Percentiles rank a stretch among this genome's conserved stretches.
Evolutionary conservation across 345 rosid species (phyloP).

Genomic region (Psidium guajava): DNA sequence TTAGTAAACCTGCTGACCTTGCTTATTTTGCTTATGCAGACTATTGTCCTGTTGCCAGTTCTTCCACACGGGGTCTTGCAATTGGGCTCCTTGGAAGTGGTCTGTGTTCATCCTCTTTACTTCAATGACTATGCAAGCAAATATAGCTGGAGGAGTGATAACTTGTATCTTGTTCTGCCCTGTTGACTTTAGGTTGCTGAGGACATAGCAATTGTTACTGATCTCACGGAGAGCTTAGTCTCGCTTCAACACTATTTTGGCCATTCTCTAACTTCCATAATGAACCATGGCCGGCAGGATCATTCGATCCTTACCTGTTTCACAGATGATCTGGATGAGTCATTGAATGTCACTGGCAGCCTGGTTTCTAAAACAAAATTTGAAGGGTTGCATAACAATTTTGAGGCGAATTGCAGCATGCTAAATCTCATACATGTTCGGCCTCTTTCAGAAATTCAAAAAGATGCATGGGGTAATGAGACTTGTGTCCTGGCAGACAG

Average conservation of each 20-base stretch:
- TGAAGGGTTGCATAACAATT: background rate
- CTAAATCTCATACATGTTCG: background rate
- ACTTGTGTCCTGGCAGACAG: background rate
- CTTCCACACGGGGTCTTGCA: conserved; percentile 58
- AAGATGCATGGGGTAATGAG: background rate
- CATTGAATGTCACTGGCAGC: background rate
- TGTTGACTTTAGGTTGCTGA: conserved; percentile 36
- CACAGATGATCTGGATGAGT: conserved; percentile 12
- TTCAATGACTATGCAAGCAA: background rate
- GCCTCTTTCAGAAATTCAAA: background rate
- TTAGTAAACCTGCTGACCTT: background rate
- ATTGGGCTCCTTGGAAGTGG: conserved; percentile 53
- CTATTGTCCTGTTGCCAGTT: conserved; percentile 42
- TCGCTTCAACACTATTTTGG: conserved; percentile 3
- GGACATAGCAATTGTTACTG: conserved; percentile 18
- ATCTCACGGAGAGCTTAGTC: conserved; percentile 21
- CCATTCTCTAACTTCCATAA: background rate
- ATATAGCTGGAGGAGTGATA: background rate
- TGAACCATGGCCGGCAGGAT: conserved; percentile 9
- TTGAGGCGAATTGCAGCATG: background rate
- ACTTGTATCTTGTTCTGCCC: background rate
- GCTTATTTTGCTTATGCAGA: conserved; percentile 28
- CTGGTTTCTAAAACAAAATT: background rate
- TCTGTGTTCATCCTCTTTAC: conserved; percentile 8
- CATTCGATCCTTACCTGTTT: conserved; percentile 4